These are phyloP conservation scores for Coemansia guatemalensis DNA, from an alignment of 192 early-diverging fungal genomes.

Conservation along the genomic window DNA sequence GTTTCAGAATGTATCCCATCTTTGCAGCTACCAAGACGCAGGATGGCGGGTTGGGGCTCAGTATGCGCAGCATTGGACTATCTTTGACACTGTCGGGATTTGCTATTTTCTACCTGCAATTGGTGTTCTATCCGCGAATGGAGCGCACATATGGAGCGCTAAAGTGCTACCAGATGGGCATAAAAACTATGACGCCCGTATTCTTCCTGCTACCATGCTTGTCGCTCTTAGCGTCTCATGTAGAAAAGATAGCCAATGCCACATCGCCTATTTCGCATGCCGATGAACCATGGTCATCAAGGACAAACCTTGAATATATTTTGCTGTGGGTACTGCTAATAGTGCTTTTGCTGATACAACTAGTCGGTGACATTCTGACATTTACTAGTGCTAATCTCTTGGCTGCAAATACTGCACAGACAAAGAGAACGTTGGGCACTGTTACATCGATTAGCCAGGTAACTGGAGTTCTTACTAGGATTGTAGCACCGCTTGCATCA, in stretches of 20 bases:
- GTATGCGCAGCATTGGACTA: constrained; percentile 52
- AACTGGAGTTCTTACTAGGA: too few relatives aligned
- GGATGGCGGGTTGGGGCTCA: constrained; percentile 57
- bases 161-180: not conserved
- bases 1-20: constrained; percentile 38
- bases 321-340: constrained; percentile 31
- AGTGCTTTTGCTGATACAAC: constrained; percentile 14
- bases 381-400: constrained; percentile 40
- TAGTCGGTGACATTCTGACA: constrained; percentile 19
- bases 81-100: constrained; percentile 45
- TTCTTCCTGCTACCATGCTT: constrained; percentile 10
- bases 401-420: constrained; percentile 30
- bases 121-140: constrained; percentile 48
- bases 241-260: not conserved
- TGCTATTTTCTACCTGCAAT: constrained; percentile 51
- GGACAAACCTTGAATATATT: not conserved
- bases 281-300: not conserved
- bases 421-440: constrained; percentile 24
- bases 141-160: constrained; percentile 40
- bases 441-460: too few relatives aligned
- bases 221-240: not conserved
- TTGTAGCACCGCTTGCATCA: too few relatives aligned
- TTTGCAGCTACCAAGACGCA: constrained; percentile 33
- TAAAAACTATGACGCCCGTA: not conserved
- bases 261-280: not conserved